phyloP scores from a whole-genome alignment of 805 yeast genomes.

The Metschnikowia rubicola region DNA sequence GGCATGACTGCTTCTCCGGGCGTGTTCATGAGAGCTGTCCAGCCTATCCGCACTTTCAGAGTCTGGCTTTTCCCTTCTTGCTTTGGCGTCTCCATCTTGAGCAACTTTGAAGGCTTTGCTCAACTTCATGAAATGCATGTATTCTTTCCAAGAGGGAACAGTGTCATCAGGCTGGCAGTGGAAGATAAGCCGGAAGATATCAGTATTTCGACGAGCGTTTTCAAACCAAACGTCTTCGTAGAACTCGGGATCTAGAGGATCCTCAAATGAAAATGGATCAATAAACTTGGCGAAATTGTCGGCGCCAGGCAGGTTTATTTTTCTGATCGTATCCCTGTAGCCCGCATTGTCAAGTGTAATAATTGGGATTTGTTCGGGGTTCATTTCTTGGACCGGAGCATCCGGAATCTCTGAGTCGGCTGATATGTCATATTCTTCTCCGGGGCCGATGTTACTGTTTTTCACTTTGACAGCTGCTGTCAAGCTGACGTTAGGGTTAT shows the following conservation, averaged over 20 bases:
- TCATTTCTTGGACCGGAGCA: conserved; percentile 21
- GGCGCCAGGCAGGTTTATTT: conserved; percentile 36
- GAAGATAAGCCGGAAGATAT: conserved; percentile 77
- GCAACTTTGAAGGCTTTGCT: conserved; percentile 51
- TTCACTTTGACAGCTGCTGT: conserved; percentile 11
- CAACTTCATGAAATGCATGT: conserved; percentile 64
- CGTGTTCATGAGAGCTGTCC: conserved; percentile 11
- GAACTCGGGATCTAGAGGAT: conserved; percentile 80
- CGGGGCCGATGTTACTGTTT: conserved; percentile 4
- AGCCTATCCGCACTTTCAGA: conserved; percentile 15
- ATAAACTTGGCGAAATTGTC: conserved; percentile 46
- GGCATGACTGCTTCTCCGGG: conserved; percentile 19
- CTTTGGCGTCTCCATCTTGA: conserved; percentile 35
- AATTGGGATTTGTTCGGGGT: conserved; percentile 22
- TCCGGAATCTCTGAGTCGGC: conserved; percentile 11
- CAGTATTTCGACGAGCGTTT: conserved; percentile 79
- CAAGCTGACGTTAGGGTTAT: conserved; percentile 1
- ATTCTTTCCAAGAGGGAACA: conserved; percentile 88
- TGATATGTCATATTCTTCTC: conserved; percentile 18
- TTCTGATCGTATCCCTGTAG: conserved; percentile 37
- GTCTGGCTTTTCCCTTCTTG: conserved; percentile 20
- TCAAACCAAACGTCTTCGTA: conserved; percentile 84
- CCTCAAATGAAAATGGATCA: conserved; percentile 86
- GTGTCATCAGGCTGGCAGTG: conserved; percentile 93
- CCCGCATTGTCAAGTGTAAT: conserved; percentile 44